These are phyloP conservation scores for Pseudogymnoascus sp. DNA, from an alignment of 2,329 filamentous ascomycete species.

Conservation along the genomic window DNA sequence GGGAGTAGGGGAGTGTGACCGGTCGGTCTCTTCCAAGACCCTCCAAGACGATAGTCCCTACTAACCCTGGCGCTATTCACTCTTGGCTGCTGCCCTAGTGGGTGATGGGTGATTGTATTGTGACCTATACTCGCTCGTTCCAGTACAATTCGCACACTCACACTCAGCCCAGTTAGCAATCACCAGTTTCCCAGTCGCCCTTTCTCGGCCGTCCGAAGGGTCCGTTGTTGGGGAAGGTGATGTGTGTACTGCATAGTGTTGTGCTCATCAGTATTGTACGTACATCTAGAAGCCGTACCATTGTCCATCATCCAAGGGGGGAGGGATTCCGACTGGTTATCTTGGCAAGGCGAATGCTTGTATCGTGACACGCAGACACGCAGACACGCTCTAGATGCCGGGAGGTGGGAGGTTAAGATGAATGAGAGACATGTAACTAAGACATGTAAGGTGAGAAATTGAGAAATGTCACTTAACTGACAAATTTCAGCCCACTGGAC, in stretches of 20 bases:
- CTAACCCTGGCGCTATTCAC: background rate
- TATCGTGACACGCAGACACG: background rate
- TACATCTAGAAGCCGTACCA: background rate
- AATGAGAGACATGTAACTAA: background rate
- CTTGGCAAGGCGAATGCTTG: background rate
- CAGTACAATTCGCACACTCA: background rate
- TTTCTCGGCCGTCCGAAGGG: background rate
- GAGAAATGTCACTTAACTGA: conserved; percentile 5
- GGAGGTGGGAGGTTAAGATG: background rate
- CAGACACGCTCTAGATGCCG: background rate
- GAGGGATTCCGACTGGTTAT: background rate
- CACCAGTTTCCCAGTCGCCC: too few species aligned
- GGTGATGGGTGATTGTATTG: background rate
- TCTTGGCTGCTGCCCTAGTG: background rate
- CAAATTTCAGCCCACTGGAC: background rate
- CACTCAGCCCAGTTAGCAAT: background rate
- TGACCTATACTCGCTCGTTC: background rate
- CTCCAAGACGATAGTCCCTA: conserved; percentile 5
- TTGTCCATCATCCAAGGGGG: background rate
- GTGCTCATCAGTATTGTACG: background rate
- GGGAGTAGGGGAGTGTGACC: too few species aligned
- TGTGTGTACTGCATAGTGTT: background rate
- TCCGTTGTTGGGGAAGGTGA: background rate
- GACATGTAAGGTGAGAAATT: background rate
- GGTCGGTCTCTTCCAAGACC: background rate